These are phyloP conservation scores for Yamadazyma taylorii DNA, from an alignment of 1,139 yeast genomes.

Conservation along the genomic window DNA sequence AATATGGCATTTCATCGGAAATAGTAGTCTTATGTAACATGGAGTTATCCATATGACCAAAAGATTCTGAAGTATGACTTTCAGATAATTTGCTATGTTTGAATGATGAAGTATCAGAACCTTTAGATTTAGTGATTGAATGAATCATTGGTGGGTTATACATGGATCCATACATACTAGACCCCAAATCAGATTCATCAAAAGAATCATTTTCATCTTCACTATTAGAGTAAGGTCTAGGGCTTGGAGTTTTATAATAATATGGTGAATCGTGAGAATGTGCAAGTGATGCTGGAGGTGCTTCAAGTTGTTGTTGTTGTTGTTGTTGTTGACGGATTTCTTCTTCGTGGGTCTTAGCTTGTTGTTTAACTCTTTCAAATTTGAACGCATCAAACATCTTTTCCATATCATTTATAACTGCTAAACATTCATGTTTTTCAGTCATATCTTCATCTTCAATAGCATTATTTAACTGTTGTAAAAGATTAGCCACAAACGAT, in stretches of 20 bases:
- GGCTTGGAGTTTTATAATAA: neutral
- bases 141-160: constrained; percentile 41
- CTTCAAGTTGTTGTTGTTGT: constrained; percentile 2
- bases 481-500: constrained; percentile 49
- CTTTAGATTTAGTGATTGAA: constrained; percentile 36
- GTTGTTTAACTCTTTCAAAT: constrained; percentile 26
- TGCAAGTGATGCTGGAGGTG: constrained; percentile 3
- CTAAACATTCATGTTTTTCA: constrained; percentile 57
- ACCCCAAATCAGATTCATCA: constrained; percentile 32
- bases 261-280: constrained; percentile 7
- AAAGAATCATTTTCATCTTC: constrained; percentile 21
- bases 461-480: constrained; percentile 52
- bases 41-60: constrained; percentile 25
- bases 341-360: constrained; percentile 12
- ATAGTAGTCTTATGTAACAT: constrained; percentile 46
- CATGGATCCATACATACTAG: constrained; percentile 28
- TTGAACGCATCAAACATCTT: constrained; percentile 57
- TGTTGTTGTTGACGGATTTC: constrained; percentile 8
- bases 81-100: constrained; percentile 6
- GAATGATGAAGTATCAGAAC: constrained; percentile 7
- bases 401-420: constrained; percentile 61
- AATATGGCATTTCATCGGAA: constrained; percentile 54
- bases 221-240: constrained; percentile 2
- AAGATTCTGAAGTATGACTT: constrained; percentile 25
- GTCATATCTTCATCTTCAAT: constrained; percentile 49